Base-by-base conservation (phyloP, 768 basidiomycete genomes). In the Tephrocybe sp. region DNA sequence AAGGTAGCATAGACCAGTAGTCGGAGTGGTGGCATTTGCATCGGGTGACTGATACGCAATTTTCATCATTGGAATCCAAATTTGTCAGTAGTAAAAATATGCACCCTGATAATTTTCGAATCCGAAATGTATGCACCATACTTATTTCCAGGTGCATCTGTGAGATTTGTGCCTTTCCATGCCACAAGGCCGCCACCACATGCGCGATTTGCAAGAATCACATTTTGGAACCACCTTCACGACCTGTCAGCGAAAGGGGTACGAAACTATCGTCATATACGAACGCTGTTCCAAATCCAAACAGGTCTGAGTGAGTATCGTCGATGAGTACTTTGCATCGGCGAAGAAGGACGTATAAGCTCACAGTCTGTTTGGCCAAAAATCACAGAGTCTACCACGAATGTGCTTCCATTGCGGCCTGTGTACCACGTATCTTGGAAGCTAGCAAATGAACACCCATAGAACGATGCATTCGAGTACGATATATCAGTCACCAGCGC, bases 341-440 rank as follows among this genome's bases (percentile, higher is more conserved):
- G 13, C 24, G 37, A 9, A 26, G 47, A 51, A 13, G 8, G 12
- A 51, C 38, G 25, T 28, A 32, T 2, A 40, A 8, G 64, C 76
- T 55, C 52, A 82, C 83, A 87, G 56, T 87, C 85, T 0, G 80
- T 83, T 57, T 79, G 71, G 4, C 86, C 85, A 47, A 73, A 83
- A 21, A 87, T 74, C 13, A 79, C 75, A 50, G 83, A 83, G 43
- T 84, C 84, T 5, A 77, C 72, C 9, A 78, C 79, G 60, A 81
- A 84, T 0, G 82, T 82, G 61, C 74, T 79, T 4, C 71, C 78
- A 41, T 76, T 83, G 2, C 72, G 66, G 0, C 85, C 85, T 0
- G 82, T 79, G 57, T 81, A 84, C 77, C 81, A 83, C 0, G 85
- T 86, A 56, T 84, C 83, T 59, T 86, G 82, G 53, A 72, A 84